Evolutionary conservation across 2,329 filamentous ascomycete species (phyloP), one percentile per base, ranked within the genome.

Genomic region (Aureobasidium lini): DNA sequence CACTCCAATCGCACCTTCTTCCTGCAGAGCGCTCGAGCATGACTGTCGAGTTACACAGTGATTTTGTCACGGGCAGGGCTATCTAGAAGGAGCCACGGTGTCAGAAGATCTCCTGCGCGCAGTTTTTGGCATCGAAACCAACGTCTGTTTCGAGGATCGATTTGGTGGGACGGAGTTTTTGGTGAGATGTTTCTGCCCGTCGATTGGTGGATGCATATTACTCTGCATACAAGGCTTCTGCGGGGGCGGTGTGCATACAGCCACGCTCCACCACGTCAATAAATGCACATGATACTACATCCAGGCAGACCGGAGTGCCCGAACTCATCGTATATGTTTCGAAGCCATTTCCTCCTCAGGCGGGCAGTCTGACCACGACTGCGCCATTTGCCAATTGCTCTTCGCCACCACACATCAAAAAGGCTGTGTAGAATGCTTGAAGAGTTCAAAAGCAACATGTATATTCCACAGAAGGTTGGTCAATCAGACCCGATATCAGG

Each of bases 361-460:
- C 18, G 32, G 48, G 11, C 48, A 52, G 48, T 32, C 29, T 40
- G 18, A 5, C 18, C 18, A 34, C 15, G 34, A 52, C 48, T 52
- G 48, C 32, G 34, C 28, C 48, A 37, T 37, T 10, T 37, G 18
- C n/a, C 23, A 29, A 36, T 39, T 11, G 34, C 13, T 39, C 48
- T 52, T 34, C 34, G 48, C 48, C 48, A 52, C 48, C 34, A 52
- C 34, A 32, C 8, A 29, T 39, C n/a, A 10, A 29, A 29, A 52
- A 23, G 48, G 48, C 48, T 52, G 48, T 52, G 48, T 52, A 39
- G 48, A 28, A 52, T 52, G 48, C 16, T 52, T 39, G 11, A 7
- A 29, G 48, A 52, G 32, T 36, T 52, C 48, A 52, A 39, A 52
- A 52, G 48, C 34, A 52, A 52, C 13, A 52, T 52, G 48, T 52